Evolutionary conservation across 2,329 filamentous ascomycete species (phyloP).

Genomic region (Fusarium piperis): DNA sequence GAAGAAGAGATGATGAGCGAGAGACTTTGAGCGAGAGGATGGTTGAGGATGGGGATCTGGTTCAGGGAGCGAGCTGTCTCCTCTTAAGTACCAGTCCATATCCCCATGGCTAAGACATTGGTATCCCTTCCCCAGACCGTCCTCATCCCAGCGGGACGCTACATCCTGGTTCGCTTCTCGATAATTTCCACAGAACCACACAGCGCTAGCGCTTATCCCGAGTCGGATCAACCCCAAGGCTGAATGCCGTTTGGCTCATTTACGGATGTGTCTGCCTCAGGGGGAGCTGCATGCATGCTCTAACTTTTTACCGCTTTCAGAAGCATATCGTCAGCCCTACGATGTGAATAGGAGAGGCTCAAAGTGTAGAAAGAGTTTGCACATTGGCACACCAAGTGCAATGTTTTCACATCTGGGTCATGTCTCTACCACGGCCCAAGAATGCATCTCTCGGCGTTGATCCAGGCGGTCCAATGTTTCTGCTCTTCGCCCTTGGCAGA

Average conservation of each 20-base stretch:
- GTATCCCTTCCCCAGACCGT: neutral
- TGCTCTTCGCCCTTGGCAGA: neutral
- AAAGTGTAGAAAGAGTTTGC: neutral
- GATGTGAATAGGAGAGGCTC: neutral
- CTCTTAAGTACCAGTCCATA: neutral
- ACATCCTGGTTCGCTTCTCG: neutral
- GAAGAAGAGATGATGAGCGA: neutral
- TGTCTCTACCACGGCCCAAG: neutral
- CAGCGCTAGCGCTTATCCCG: conserved; percentile 22
- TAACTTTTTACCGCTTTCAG: neutral
- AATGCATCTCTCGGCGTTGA: neutral
- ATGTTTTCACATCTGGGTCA: neutral
- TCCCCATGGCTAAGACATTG: neutral
- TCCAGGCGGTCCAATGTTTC: neutral
- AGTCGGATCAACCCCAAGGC: conserved; percentile 11
- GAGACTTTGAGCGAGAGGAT: neutral
- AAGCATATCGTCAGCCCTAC: conserved; percentile 19
- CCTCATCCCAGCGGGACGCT: neutral
- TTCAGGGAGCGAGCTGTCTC: neutral
- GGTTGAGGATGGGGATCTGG: neutral
- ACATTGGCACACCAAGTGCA: neutral
- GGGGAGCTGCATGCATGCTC: neutral
- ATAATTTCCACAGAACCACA: conserved; percentile 23
- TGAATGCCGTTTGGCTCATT: neutral
- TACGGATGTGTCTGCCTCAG: neutral